Conservation (phyloP, 1,139 yeast species). For the Suhomyces taliae region DNA sequence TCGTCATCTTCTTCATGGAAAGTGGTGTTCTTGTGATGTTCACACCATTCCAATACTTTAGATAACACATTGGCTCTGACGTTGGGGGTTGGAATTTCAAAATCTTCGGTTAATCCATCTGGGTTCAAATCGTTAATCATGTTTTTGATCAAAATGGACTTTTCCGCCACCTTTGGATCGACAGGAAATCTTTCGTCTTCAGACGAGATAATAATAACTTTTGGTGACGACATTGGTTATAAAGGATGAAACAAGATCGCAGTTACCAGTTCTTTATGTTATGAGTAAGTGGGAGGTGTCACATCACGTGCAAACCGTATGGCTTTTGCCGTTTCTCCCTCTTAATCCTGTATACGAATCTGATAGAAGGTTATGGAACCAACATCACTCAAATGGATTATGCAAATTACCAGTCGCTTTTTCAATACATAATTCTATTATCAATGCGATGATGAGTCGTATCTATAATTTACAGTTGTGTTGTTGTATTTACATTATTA, state of each 20-base stretch:
- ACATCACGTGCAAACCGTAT: no score
- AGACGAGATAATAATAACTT: constrained; percentile 65
- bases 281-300: no score
- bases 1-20: constrained; percentile 75
- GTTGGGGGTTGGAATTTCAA: constrained; percentile 90
- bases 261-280: no score
- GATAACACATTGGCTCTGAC: constrained; percentile 84
- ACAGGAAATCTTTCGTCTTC: constrained; percentile 74
- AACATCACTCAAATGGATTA: no score
- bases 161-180: constrained; percentile 85
- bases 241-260: background rate
- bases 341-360: no score
- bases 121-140: constrained; percentile 82
- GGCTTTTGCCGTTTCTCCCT: no score
- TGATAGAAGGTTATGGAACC: no score
- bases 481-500: no score
- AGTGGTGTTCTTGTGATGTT: constrained; percentile 85
- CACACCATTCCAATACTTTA: constrained; percentile 96
- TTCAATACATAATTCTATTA: no score
- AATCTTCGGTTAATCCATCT: constrained; percentile 59
- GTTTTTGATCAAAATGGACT: constrained; percentile 84
- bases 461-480: no score
- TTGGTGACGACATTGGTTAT: constrained; percentile 28
- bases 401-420: no score
- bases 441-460: no score